A percentile compares a stretch with the other conserved stretches of the same genome.
Evolutionary conservation across 176 grass and related monocot genomes (phyloP).

Genomic region (Cymbopogon citratus): DNA sequence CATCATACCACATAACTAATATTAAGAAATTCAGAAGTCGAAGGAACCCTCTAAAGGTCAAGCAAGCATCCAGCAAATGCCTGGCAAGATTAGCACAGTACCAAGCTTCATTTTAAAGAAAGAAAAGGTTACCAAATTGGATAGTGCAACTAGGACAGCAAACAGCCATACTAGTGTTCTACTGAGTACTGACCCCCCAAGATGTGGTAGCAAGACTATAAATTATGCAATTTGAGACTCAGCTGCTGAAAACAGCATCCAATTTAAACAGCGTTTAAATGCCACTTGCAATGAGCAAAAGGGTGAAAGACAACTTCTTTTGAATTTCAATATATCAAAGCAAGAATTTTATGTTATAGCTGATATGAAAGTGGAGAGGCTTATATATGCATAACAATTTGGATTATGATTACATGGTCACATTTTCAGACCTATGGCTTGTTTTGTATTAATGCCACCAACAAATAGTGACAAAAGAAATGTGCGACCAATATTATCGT

Average conservation of each 20-base stretch:
- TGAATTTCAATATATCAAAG: slow-evolving; percentile 11
- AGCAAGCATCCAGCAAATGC: neutral
- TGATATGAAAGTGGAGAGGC: neutral
- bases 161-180: neutral
- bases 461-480: neutral
- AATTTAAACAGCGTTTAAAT: neutral
- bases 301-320: neutral
- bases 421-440: neutral
- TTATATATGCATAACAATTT: neutral
- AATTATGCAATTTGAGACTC: neutral
- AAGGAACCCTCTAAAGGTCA: slow-evolving; percentile 1
- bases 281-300: neutral
- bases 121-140: neutral
- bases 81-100: neutral
- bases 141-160: neutral
- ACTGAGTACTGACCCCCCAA: neutral
- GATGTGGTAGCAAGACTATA: neutral
- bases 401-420: neutral
- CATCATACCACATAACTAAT: neutral
- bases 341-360: neutral
- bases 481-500: neutral
- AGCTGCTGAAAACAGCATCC: neutral
- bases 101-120: neutral
- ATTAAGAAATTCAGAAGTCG: neutral
- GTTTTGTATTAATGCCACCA: neutral